Evolutionary conservation across 2,329 filamentous ascomycete genomes (phyloP).

Genomic region (Sclerotinia subarctica): DNA sequence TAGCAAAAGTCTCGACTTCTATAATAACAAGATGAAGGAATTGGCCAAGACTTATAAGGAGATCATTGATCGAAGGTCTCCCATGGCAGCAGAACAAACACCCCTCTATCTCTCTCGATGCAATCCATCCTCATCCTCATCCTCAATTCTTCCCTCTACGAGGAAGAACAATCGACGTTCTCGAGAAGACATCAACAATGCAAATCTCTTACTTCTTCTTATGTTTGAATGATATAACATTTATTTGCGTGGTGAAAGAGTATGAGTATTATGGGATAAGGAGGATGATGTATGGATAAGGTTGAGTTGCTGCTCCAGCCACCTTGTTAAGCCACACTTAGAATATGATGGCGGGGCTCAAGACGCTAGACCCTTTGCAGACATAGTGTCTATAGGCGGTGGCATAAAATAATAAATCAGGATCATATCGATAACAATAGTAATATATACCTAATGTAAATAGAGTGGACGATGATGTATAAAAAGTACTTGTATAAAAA

Average conservation of each 20-base stretch:
- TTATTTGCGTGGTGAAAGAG: background rate
- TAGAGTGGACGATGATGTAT: background rate
- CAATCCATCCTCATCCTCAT: background rate
- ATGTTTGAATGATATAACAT: constrained; percentile 3
- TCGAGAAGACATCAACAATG: background rate
- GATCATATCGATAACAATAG: too few relatives aligned
- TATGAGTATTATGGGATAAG: background rate
- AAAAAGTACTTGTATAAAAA: too few relatives aligned
- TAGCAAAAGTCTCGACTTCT: background rate
- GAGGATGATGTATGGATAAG: too few relatives aligned
- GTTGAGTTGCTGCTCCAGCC: background rate
- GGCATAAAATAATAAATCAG: background rate
- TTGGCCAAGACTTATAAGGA: constrained; percentile 1
- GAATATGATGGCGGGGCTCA: background rate
- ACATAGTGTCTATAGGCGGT: background rate
- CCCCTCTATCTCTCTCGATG: background rate
- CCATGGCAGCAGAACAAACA: background rate
- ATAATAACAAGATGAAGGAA: background rate
- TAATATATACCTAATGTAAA: background rate
- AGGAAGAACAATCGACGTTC: background rate
- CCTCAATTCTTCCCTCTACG: background rate
- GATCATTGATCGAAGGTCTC: constrained; percentile 2
- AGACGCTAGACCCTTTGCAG: background rate
- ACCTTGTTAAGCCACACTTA: background rate
- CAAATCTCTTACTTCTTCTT: constrained; percentile 8